Evolutionary conservation across 2,329 filamentous ascomycete genomes (phyloP).

Genomic region (Huntiella moniliformis): DNA sequence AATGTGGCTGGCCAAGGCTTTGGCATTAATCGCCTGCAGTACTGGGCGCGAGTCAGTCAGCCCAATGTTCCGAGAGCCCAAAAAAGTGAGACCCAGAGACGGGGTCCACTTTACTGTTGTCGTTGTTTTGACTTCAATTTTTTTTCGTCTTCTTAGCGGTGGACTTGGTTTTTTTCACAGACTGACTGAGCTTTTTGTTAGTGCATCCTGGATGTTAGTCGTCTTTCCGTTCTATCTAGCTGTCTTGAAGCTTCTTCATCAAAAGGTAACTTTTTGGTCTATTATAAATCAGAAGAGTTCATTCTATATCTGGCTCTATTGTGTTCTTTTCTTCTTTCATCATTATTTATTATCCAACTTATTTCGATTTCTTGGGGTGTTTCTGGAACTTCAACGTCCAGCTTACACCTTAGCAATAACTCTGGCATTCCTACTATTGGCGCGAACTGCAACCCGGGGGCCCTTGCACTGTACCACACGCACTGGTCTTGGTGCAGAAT

Average conservation of each 20-base stretch:
- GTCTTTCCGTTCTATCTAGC: too few species aligned
- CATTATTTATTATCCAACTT: neutral
- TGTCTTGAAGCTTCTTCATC: too few species aligned
- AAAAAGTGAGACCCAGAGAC: neutral
- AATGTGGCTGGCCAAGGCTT: neutral
- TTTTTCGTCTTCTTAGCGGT: neutral
- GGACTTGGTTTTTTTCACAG: neutral
- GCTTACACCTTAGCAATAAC: neutral
- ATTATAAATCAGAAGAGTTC: too few species aligned
- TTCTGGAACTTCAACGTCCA: neutral
- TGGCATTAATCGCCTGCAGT: neutral
- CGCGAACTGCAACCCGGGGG: slow-evolving; percentile 1
- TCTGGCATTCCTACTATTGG: slow-evolving; percentile 1
- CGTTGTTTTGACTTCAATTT: slow-evolving; percentile 1
- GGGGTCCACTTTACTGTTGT: slow-evolving; percentile 4
- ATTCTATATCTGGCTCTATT: neutral
- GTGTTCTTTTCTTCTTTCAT: neutral
- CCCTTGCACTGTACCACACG: slow-evolving; percentile 6
- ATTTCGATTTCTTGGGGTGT: neutral
- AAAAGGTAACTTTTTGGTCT: too few species aligned
- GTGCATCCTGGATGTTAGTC: too few species aligned
- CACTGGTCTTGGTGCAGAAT: neutral
- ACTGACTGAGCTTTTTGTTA: too few species aligned
- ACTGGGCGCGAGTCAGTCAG: slow-evolving; percentile 5
- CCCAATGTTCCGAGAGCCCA: neutral